A percentile compares a stretch with the other conserved stretches of the same genome.
Evolutionary conservation across 2,329 filamentous ascomycete genomes (phyloP).

Genomic region (Cyphellophora europaea): DNA sequence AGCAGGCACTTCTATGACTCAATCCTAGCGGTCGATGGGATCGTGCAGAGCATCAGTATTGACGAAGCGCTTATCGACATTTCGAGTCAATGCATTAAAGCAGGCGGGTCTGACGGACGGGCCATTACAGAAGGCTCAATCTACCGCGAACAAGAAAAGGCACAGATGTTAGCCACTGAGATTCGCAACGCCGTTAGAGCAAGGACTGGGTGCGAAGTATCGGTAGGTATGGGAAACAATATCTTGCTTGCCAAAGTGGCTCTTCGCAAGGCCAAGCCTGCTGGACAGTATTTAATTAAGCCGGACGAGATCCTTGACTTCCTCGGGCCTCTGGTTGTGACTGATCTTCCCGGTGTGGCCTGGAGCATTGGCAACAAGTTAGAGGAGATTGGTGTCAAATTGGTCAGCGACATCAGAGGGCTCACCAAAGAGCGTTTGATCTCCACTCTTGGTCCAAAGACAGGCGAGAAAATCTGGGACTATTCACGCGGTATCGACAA

Average conservation of each 20-base stretch:
- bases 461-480: slow-evolving; percentile 80
- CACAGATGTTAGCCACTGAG: slow-evolving; percentile 57
- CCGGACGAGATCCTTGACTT: slow-evolving; percentile 70
- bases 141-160: slow-evolving; percentile 69
- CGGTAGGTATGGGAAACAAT: slow-evolving; percentile 84
- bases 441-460: slow-evolving; percentile 76
- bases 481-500: slow-evolving; percentile 83
- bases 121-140: slow-evolving; percentile 59
- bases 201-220: slow-evolving; percentile 77
- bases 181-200: slow-evolving; percentile 63
- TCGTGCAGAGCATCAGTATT: slow-evolving; percentile 92
- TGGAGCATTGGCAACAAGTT: slow-evolving; percentile 80
- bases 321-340: slow-evolving; percentile 67
- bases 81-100: slow-evolving; percentile 58
- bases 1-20: slow-evolving; percentile 80
- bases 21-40: slow-evolving; percentile 67
- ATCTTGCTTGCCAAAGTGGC: slow-evolving; percentile 88
- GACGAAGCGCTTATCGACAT: slow-evolving; percentile 89
- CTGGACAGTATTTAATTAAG: slow-evolving; percentile 81
- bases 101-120: slow-evolving; percentile 56
- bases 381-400: slow-evolving; percentile 73
- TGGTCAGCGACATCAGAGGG: slow-evolving; percentile 73
- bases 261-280: slow-evolving; percentile 83
- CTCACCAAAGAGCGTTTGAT: slow-evolving; percentile 67
- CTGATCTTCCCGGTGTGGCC: slow-evolving; percentile 83